Percentiles rank a stretch among this genome's conserved stretches.
Conservation (phyloP, 805 yeast species). For the Starmerella davenportii region DNA sequence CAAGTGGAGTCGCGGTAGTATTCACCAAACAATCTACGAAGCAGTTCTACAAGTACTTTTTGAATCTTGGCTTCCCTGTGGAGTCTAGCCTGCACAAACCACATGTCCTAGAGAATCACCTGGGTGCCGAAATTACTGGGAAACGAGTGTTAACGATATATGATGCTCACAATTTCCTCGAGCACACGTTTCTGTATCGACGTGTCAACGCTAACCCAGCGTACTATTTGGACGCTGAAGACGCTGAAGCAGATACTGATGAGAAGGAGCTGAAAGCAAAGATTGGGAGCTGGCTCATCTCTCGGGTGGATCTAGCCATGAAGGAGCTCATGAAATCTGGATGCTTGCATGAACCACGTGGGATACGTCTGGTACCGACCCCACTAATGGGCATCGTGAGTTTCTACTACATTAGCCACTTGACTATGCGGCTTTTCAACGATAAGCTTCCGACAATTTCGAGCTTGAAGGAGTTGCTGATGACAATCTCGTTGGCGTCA, state of each 20-base stretch:
- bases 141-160: conserved; percentile 48
- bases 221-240: conserved; percentile 34
- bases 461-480: conserved; percentile 34
- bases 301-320: conserved; percentile 49
- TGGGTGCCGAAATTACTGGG: conserved; percentile 64
- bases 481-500: conserved; percentile 41
- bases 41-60: conserved; percentile 56
- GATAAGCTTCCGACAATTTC: conserved; percentile 26
- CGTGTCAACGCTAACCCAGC: conserved; percentile 64
- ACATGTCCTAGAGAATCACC: conserved; percentile 48
- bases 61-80: conserved; percentile 67
- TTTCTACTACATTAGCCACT: conserved; percentile 82
- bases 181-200: conserved; percentile 60
- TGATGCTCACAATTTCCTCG: conserved; percentile 54
- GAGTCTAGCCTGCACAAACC: conserved; percentile 56
- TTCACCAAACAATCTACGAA: conserved; percentile 61
- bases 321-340: conserved; percentile 49
- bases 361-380: conserved; percentile 33
- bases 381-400: conserved; percentile 74
- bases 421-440: conserved; percentile 58
- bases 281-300: conserved; percentile 19
- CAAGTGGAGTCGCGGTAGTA: conserved; percentile 59
- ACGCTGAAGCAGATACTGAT: background rate
- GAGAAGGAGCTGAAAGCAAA: conserved; percentile 25
- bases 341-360: conserved; percentile 12